These are phyloP conservation scores for Aspergillus candidus DNA, from an alignment of 2,329 filamentous ascomycete species.

Conservation along the genomic window DNA sequence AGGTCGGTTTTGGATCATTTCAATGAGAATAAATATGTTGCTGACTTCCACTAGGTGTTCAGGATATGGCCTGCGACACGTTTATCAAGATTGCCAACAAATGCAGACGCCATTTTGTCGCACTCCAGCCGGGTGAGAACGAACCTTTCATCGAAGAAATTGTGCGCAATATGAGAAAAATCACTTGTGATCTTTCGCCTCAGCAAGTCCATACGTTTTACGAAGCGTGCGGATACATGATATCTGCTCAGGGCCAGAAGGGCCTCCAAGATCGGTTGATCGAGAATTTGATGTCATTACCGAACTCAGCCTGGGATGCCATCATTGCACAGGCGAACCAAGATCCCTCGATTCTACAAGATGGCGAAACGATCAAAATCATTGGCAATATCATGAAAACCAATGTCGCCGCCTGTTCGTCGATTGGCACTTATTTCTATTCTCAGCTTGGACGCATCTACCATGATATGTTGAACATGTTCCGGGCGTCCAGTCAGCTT, in stretches of 20 bases:
- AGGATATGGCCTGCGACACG: slow-evolving; percentile 99
- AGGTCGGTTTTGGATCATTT: slow-evolving; percentile 48
- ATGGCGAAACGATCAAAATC: slow-evolving; percentile 93
- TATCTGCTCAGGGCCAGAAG: slow-evolving; percentile 93
- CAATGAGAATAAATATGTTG: background rate
- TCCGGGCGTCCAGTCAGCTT: slow-evolving; percentile 89
- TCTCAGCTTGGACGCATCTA: slow-evolving; percentile 97
- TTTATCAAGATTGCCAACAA: slow-evolving; percentile 99
- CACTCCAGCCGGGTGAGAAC: slow-evolving; percentile 84
- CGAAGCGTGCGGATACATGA: slow-evolving; percentile 98
- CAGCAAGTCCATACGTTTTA: slow-evolving; percentile 99
- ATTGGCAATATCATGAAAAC: slow-evolving; percentile 99
- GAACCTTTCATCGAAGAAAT: slow-evolving; percentile 99
- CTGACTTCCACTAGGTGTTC: slow-evolving; percentile 60
- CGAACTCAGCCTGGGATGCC: slow-evolving; percentile 89
- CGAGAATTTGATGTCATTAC: slow-evolving; percentile 84
- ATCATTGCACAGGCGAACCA: slow-evolving; percentile 85
- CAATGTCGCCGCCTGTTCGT: slow-evolving; percentile 96
- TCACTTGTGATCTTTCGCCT: slow-evolving; percentile 88
- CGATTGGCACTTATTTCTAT: slow-evolving; percentile 95
- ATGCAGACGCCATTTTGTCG: slow-evolving; percentile 95
- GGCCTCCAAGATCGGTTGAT: slow-evolving; percentile 87
- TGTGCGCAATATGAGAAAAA: slow-evolving; percentile 89
- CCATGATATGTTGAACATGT: slow-evolving; percentile 98
- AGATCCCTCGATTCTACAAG: slow-evolving; percentile 80